Conservation (phyloP, 2,329 filamentous ascomycete genomes). For the Orbilia javanica region DNA sequence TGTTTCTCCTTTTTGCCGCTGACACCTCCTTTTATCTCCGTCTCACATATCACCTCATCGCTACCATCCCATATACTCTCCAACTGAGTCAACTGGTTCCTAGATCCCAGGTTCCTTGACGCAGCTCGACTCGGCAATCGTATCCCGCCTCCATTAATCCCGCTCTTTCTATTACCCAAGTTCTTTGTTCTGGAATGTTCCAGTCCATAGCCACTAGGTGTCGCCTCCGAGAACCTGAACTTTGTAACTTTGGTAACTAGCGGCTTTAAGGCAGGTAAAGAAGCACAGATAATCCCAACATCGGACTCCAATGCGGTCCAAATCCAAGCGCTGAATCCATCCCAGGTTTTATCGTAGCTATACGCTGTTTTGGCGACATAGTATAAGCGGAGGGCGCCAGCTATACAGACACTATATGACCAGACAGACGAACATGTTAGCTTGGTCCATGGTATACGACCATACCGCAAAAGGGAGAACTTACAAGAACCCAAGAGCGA, state of each 20-base stretch:
- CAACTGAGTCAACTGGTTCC: conserved; percentile 31
- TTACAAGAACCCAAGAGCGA: conserved; percentile 54
- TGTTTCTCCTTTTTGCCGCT: conserved; percentile 34
- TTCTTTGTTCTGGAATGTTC: conserved; percentile 36
- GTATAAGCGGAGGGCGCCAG: conserved; percentile 43
- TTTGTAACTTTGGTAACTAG: conserved; percentile 54
- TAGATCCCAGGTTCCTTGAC: conserved; percentile 40
- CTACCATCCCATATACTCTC: conserved; percentile 56
- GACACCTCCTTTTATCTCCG: conserved; percentile 11
- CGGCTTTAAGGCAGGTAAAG: conserved; percentile 45
- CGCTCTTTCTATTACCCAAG: conserved; percentile 29
- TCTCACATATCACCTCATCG: conserved; percentile 49
- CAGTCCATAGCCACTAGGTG: conserved; percentile 30
- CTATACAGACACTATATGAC: conserved; percentile 40
- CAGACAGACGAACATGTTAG: not conserved
- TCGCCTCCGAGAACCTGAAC: conserved; percentile 55
- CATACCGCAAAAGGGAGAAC: not conserved
- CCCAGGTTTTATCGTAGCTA: conserved; percentile 51
- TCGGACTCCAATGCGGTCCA: conserved; percentile 55
- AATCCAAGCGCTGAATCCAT: conserved; percentile 56
- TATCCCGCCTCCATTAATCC: conserved; percentile 12
- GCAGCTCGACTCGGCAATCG: conserved; percentile 31
- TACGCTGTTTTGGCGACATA: conserved; percentile 51
- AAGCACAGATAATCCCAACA: conserved; percentile 58
- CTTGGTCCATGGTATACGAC: not conserved